phyloP scores from a whole-genome alignment of 1,284 basidiomycete species.

The Anthracocystis panici-leucophaei region DNA sequence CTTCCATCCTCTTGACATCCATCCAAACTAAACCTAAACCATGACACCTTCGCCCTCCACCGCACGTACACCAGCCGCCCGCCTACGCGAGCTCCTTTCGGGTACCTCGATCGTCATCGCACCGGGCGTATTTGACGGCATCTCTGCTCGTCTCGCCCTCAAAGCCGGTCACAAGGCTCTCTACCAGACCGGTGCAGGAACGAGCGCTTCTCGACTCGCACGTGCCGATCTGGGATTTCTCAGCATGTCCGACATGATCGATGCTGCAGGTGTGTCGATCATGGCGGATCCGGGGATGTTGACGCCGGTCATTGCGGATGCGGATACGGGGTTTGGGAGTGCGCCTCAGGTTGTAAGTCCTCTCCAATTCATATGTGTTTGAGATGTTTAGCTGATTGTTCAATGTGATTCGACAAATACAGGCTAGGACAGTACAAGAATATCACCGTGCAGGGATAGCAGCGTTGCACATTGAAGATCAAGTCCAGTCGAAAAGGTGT shows the following conservation, averaged over 20 bases:
- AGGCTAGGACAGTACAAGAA: constrained; percentile 77
- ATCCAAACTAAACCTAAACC: background rate
- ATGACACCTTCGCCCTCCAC: constrained; percentile 1
- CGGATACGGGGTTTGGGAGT: constrained; percentile 84
- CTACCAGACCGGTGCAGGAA: constrained; percentile 82
- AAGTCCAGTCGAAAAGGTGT: constrained; percentile 82
- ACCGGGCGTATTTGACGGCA: constrained; percentile 81
- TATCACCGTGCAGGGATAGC: constrained; percentile 81
- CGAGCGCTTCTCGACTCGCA: constrained; percentile 80
- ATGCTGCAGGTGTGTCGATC: constrained; percentile 35
- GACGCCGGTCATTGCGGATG: constrained; percentile 77
- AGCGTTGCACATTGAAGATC: constrained; percentile 83
- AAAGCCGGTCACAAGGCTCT: constrained; percentile 77
- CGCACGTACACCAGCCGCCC: constrained; percentile 27
- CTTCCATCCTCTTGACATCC: background rate
- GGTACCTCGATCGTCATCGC: constrained; percentile 29
- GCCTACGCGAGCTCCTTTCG: constrained; percentile 29
- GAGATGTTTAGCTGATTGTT: background rate
- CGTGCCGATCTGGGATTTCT: constrained; percentile 83
- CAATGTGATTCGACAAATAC: background rate
- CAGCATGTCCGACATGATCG: constrained; percentile 76
- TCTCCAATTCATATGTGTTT: too few species aligned
- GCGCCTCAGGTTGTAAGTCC: constrained; percentile 77
- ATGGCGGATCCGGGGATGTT: constrained; percentile 24
- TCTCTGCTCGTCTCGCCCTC: constrained; percentile 81